Percentiles rank a stretch among this genome's conserved stretches.
phyloP scores from a whole-genome alignment of 2,329 filamentous ascomycete species.

The Anthostomella pinea region DNA sequence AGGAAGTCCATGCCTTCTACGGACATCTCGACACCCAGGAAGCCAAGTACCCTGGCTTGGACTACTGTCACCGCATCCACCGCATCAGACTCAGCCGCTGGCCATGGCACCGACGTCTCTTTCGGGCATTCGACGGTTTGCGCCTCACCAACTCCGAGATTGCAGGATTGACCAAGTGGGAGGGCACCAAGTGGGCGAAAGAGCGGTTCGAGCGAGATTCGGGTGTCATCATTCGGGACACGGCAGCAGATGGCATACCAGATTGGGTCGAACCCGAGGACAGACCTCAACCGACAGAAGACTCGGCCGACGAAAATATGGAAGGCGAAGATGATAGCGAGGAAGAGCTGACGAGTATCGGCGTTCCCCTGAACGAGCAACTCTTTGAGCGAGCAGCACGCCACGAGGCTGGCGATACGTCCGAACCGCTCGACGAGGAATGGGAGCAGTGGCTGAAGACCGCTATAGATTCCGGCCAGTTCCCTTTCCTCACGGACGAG shows the following conservation, averaged over 20 bases:
- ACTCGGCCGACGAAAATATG: slow-evolving; percentile 44
- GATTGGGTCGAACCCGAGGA: slow-evolving; percentile 55
- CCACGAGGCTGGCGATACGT: slow-evolving; percentile 57
- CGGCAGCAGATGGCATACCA: slow-evolving; percentile 65
- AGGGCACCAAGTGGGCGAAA: slow-evolving; percentile 79
- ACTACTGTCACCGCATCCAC: slow-evolving; percentile 72
- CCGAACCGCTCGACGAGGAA: slow-evolving; percentile 63
- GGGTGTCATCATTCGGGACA: slow-evolving; percentile 66
- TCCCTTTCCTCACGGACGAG: slow-evolving; percentile 46
- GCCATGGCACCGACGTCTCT: slow-evolving; percentile 72
- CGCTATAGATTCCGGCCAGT: slow-evolving; percentile 60
- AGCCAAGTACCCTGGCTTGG: slow-evolving; percentile 77
- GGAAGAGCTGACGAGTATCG: slow-evolving; percentile 56
- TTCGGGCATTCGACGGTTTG: slow-evolving; percentile 70
- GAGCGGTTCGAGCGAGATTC: slow-evolving; percentile 77
- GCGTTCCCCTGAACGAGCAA: slow-evolving; percentile 61
- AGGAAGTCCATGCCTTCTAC: slow-evolving; percentile 76
- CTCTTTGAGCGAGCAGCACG: slow-evolving; percentile 62
- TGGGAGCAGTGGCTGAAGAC: slow-evolving; percentile 76
- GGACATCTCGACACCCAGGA: slow-evolving; percentile 76
- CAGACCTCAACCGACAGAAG: slow-evolving; percentile 27
- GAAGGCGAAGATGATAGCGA: slow-evolving; percentile 53
- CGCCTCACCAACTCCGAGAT: slow-evolving; percentile 69
- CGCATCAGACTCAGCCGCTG: slow-evolving; percentile 75
- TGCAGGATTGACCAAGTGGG: slow-evolving; percentile 71